Evolutionary conservation across 108 stramenopile genomes (phyloP), one percentile per base, ranked within the genome.

Genomic region (Stephanodiscus triporus): DNA sequence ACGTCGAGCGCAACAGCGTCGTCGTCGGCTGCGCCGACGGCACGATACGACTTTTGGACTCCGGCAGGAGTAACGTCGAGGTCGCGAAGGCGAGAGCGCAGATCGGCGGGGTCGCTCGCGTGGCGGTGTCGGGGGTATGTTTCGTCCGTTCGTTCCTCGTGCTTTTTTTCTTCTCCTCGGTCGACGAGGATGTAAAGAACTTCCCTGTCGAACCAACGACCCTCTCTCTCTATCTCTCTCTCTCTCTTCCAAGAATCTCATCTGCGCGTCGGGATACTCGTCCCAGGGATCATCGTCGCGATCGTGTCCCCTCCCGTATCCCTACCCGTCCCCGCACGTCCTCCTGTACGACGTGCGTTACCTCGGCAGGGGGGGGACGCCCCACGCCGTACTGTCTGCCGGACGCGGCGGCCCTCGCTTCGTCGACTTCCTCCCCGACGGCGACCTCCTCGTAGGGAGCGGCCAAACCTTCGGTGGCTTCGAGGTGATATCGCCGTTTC

Each of bases 21-120:
- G 81, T 95, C 26, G 89, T 86, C 30, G 94, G 90, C 13, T 92
- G 91, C 64, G 68, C 88, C 13, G 94, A 95, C 83, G 94, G 94
- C 10, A 84, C 89, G 9, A 70, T 95, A 23, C 86, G 89, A 23
- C 37, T 95, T 0, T 61, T 95, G 45, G 94, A 95, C 78, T 89
- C 89, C 19, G 79, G 82, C 10, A 71, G 84, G 34, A 66, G 83
- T 10, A 63, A 73, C 51, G 73, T 63, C 37, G 89, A 89, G 69
- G 65, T 87, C 32, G 92, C 87, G 9, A 91, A 82, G 50, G 57
- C 89, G 1, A 84, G 72, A 55, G 86, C 81, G 20, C 90, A 91
- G 63, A 65, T 57, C 11, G 90, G 91, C 37, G 88, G 90, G 19
- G 89, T 95, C 0, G 67, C 85, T 6, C 66, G 72, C 57, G 86